Percentiles rank a stretch among this genome's conserved stretches.
These are phyloP conservation scores for Ploettnerulaceae sp. DNA, from an alignment of 2,329 filamentous ascomycete species.

Conservation along the genomic window DNA sequence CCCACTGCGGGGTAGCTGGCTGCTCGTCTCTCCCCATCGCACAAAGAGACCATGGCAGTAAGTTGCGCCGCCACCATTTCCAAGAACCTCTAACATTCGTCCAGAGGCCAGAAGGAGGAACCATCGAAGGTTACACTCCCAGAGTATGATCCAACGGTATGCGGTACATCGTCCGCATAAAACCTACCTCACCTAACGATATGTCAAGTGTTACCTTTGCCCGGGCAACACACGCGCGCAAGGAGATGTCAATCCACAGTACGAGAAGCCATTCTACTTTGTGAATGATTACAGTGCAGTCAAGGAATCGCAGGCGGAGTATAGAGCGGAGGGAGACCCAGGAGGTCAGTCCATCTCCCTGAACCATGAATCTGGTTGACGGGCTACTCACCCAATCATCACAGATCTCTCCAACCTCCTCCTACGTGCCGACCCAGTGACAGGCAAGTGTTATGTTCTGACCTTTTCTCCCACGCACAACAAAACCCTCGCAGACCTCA, in stretches of 20 bases:
- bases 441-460: slow-evolving; percentile 93
- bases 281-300: slow-evolving; percentile 98
- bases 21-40: slow-evolving; percentile 91
- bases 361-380: not conserved
- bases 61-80: slow-evolving; percentile 35
- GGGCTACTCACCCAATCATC: no score
- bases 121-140: slow-evolving; percentile 66
- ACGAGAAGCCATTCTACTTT: slow-evolving; percentile 85
- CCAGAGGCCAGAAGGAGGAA: slow-evolving; percentile 71
- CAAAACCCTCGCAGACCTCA: slow-evolving; percentile 86
- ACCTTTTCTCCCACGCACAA: slow-evolving; percentile 91
- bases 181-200: slow-evolving; percentile 17
- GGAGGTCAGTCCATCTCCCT: slow-evolving; percentile 21
- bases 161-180: slow-evolving; percentile 19
- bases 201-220: slow-evolving; percentile 78
- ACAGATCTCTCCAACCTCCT: slow-evolving; percentile 69
- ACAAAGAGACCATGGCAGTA: slow-evolving; percentile 98
- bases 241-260: slow-evolving; percentile 81
- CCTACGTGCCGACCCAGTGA: slow-evolving; percentile 78
- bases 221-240: slow-evolving; percentile 85
- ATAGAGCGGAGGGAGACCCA: slow-evolving; percentile 41
- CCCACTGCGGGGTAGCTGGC: slow-evolving; percentile 81
- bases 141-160: slow-evolving; percentile 70
- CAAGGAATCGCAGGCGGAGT: slow-evolving; percentile 85
- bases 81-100: slow-evolving; percentile 10